These are phyloP conservation scores for Dalbergia oliveri DNA, from an alignment of 306 rosid genomes.

Conservation along the genomic window DNA sequence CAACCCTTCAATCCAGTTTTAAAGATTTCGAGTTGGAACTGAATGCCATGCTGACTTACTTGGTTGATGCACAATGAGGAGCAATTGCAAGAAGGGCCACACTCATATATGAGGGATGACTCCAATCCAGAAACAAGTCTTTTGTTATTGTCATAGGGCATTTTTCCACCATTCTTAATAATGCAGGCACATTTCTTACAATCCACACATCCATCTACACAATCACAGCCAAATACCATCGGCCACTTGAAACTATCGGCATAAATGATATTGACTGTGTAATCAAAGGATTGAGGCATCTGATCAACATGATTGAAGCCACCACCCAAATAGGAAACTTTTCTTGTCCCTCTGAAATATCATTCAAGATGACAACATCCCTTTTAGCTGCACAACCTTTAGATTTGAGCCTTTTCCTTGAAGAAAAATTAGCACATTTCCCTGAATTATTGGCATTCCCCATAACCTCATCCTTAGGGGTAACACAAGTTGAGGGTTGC, in stretches of 20 bases:
- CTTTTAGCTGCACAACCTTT: neutral
- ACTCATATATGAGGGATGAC: slow-evolving; percentile 46
- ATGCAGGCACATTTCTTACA: slow-evolving; percentile 42
- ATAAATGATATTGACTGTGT: slow-evolving; percentile 29
- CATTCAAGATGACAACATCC: slow-evolving; percentile 25
- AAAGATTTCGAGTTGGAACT: slow-evolving; percentile 54
- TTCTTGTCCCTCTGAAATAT: slow-evolving; percentile 54
- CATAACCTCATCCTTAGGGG: neutral
- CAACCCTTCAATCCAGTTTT: slow-evolving; percentile 45
- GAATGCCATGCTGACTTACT: slow-evolving; percentile 44
- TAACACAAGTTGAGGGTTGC: slow-evolving; percentile 15
- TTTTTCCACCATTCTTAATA: slow-evolving; percentile 44
- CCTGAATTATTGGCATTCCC: neutral
- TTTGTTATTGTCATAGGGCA: slow-evolving; percentile 26
- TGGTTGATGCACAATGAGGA: slow-evolving; percentile 48
- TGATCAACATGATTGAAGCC: slow-evolving; percentile 15
- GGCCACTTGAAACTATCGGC: neutral
- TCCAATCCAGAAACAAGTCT: neutral
- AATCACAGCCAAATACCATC: slow-evolving; percentile 29
- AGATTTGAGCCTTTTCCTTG: neutral
- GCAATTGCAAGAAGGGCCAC: slow-evolving; percentile 53
- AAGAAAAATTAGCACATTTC: neutral
- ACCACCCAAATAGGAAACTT: slow-evolving; percentile 45
- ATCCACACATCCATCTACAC: slow-evolving; percentile 37
- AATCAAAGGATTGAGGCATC: slow-evolving; percentile 29